Evolutionary conservation across 2,329 filamentous ascomycete genomes (phyloP), one percentile per base, ranked within the genome.

Genomic region (Clonostachys sp.): DNA sequence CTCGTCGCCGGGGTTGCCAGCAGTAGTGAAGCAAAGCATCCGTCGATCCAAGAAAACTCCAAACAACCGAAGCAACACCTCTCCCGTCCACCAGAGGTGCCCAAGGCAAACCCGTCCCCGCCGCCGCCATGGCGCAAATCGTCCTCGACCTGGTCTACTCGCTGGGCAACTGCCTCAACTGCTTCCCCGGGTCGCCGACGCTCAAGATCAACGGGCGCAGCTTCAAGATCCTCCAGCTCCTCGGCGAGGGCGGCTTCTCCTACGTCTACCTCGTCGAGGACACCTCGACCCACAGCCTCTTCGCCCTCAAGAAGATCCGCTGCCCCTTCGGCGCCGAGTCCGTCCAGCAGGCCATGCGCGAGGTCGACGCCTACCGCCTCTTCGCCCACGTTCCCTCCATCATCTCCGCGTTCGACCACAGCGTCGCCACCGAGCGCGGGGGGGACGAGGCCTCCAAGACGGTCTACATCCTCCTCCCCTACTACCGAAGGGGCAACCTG

Each of bases 201-300:
- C 81, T 99, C 57, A 95, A 94, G 71, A 94, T 99, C 74, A 97
- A 97, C 70, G 87, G 80, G 61, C 85, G 91, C 52, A 94, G 84
- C 71, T 96, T 96, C 78, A 97, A 96, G 78, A 95, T 99, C 64
- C 74, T 95, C 58, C 87, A 94, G 50, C 77, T 99, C 45, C 79
- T 99, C 5, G 94, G 94, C 66, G 94, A 99, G 87, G 94, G 94
- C 64, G 94, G 94, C 61, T 99, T 99, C 76, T 96, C 91, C 55
- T 99, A 97, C 70, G 94, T 99, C 58, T 99, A 99, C 72, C 88
- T 99, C 50, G 94, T 99, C 50, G 89, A 97, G 75, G 91, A 96
- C 67, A 92, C 87, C 43, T 76, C 82, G 47, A 87, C 83, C 45
- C 87, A 89, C 50, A 84, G 92, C 59, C 81, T 96, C 42, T 92